Evolutionary conservation across 2,329 filamentous ascomycete species (phyloP).

Genomic region (Alternaria arborescens): DNA sequence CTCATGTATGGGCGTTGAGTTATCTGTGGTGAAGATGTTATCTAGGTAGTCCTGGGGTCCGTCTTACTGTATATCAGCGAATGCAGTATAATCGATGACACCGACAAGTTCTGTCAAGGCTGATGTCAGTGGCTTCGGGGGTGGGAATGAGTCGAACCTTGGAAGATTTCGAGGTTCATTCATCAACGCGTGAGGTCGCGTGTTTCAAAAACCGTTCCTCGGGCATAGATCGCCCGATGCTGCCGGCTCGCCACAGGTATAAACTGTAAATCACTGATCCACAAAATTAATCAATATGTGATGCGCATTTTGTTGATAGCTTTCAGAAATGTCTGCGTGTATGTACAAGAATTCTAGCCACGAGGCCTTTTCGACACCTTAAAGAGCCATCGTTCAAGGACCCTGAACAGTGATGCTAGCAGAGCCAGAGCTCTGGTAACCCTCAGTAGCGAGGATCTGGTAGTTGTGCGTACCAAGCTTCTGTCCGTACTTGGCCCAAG

Average conservation of each 20-base stretch:
- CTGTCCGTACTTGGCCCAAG: constrained; percentile 61
- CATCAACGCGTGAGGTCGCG: not conserved
- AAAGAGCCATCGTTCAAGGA: not conserved
- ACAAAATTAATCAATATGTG: not conserved
- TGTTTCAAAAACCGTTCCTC: not conserved
- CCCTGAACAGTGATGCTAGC: constrained; percentile 58
- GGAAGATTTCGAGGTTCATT: not conserved
- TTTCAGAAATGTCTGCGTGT: not conserved
- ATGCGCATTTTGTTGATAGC: not conserved
- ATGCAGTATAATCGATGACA: not conserved
- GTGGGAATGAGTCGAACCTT: not conserved
- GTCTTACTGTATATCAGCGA: not conserved
- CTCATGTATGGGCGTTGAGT: not conserved
- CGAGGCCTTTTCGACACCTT: not conserved
- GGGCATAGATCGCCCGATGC: not conserved
- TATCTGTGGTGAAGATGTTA: not conserved
- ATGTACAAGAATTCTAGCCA: constrained; percentile 4
- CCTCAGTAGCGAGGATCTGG: constrained; percentile 65
- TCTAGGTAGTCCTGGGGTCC: not conserved
- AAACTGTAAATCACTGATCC: not conserved
- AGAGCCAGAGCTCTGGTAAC: constrained; percentile 61
- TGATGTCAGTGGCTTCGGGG: not conserved
- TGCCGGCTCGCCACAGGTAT: not conserved
- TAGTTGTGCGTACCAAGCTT: constrained; percentile 61
- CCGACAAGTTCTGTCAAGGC: not conserved